Base-by-base conservation (phyloP, 2,329 filamentous ascomycete species). In the Arthrobotrys pseudoclavata region DNA sequence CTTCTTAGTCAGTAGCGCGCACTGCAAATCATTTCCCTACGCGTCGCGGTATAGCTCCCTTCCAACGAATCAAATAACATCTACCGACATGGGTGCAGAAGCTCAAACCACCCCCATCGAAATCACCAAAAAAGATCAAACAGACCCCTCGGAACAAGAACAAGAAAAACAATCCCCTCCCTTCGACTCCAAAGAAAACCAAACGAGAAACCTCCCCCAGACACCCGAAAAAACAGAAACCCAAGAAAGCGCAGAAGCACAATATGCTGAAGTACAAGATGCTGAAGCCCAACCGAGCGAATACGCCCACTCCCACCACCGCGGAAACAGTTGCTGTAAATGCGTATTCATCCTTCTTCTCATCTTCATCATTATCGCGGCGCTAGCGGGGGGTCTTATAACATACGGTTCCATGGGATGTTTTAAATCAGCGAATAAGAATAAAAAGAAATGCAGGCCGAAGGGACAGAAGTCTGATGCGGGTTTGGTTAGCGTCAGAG, bases 391-490 rank as follows among this genome's bases (percentile, higher is more conserved):
- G 18, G 66, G 72, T 7, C 48, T 70, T 7, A 26, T 7, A 26
- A 4, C 12, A 0, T 76, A 70, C n/a, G 72, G 57, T 15, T 50
- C 29, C 4, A 20, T 61, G 13, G 66, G 72, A 4, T 70, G 72
- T 22, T 76, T 69, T 22, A 76, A 76, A 26, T n/a, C 34, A 1
- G 64, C 67, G 22, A 26, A 76, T 37, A 34, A 31, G 5, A 29
- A 67, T 29, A 37, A 29, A 4, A 37, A 13, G 4, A 60, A 34
- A 10, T 76, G 72, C 34, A 29, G 40, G 9, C 42, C n/a, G 18
- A 37, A 47, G 31, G n/a, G 20, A 6, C 2, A n/a, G 4, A 69
- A 42, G 2, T 70, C 72, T 2, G 57, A 37, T 53, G 57, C 37
- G 10, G 42, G 20, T 24, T 13, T 34, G 4, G 13, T 61, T 18